A percentile compares a stretch with the other conserved stretches of the same genome.
phyloP scores from a whole-genome alignment of 2,329 filamentous ascomycete species.

The Coniochaeta pulveracea region DNA sequence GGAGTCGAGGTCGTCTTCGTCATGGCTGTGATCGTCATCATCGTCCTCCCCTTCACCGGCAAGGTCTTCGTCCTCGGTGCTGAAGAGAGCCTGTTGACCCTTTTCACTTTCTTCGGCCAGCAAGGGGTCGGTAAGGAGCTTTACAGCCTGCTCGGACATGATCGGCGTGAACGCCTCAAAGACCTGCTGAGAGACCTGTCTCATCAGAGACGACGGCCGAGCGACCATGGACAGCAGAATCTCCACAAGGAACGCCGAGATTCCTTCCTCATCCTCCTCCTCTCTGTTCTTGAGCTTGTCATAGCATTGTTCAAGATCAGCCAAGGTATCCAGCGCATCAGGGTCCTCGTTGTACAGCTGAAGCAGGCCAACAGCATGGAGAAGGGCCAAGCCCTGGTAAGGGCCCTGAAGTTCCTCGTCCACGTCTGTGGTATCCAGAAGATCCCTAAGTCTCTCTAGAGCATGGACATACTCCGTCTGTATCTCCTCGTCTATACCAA shows the following conservation, averaged over 20 bases:
- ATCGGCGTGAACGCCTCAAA: slow-evolving; percentile 72
- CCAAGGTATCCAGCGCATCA: slow-evolving; percentile 71
- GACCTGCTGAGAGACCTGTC: slow-evolving; percentile 77
- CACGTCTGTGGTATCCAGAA: slow-evolving; percentile 22
- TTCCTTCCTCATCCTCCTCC: slow-evolving; percentile 39
- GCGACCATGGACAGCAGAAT: slow-evolving; percentile 84
- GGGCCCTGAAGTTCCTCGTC: slow-evolving; percentile 6
- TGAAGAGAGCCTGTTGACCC: slow-evolving; percentile 80
- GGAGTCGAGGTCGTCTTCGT: slow-evolving; percentile 27
- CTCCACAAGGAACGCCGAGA: slow-evolving; percentile 69
- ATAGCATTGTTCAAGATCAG: slow-evolving; percentile 70
- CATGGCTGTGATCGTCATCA: slow-evolving; percentile 26
- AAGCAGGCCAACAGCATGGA: slow-evolving; percentile 75
- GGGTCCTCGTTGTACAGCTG: slow-evolving; percentile 85
- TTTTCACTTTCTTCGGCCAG: slow-evolving; percentile 68
- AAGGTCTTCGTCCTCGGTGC: slow-evolving; percentile 50
- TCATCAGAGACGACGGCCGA: slow-evolving; percentile 72
- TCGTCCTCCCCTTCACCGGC: slow-evolving; percentile 35
- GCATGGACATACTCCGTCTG: slow-evolving; percentile 40
- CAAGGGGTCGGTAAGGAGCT: slow-evolving; percentile 56
- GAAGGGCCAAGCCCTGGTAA: slow-evolving; percentile 25
- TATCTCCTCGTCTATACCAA: slow-evolving; percentile 44
- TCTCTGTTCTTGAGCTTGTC: slow-evolving; percentile 51
- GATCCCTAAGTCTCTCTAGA: slow-evolving; percentile 38
- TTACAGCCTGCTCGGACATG: slow-evolving; percentile 62